Base-by-base conservation (phyloP, 2,329 filamentous ascomycete genomes). In the Colletotrichum liriopes region DNA sequence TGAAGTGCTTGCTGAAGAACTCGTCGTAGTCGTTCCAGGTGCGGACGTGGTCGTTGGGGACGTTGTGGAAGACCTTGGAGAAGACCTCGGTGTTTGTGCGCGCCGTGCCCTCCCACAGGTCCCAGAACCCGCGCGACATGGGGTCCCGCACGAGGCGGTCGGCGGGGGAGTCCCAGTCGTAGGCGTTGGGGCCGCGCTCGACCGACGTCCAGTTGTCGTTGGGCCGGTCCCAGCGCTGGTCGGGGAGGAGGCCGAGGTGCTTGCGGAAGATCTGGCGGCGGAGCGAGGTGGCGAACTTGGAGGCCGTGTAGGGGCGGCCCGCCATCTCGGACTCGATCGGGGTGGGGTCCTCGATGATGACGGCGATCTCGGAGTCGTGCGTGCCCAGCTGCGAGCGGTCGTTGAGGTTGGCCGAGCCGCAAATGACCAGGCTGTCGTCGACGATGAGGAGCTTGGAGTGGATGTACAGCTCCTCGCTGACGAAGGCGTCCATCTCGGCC, bases 331-430 rank as follows among this genome's bases (percentile, higher is more conserved):
- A 92, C 18, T 93, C 89, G 20, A 97, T 85, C 1, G 91, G 85
- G 1, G 91, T 89, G 2, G 90, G 89, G 79, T 97, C 94, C 80
- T 96, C 93, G 77, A 98, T 93, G 69, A 97, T 88, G 74, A 97
- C 93, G n/a, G 94, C 94, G 67, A 98, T 94, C 80, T 98, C 95
- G 1, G 92, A 94, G 83, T 97, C 95, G 82, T 96, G 94, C 70
- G 90, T 88, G 45, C 94, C 94, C 5, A 97, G 89, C 83, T 98
- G 93, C 3, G 93, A 95, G 71, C 88, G 85, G 77, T 89, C 86
- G 78, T 91, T 89, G 69, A 89, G 81, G 77, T 88, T 88, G 75
- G 86, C 87, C 16, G 82, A 94, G 74, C 95, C 94, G 79, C 93
- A 95, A 75, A 97, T 95, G 69, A 94, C 93, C 61, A 93, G 87